These are phyloP conservation scores for Yamadazyma oceani DNA, from an alignment of 1,139 yeast genomes.

Conservation along the genomic window DNA sequence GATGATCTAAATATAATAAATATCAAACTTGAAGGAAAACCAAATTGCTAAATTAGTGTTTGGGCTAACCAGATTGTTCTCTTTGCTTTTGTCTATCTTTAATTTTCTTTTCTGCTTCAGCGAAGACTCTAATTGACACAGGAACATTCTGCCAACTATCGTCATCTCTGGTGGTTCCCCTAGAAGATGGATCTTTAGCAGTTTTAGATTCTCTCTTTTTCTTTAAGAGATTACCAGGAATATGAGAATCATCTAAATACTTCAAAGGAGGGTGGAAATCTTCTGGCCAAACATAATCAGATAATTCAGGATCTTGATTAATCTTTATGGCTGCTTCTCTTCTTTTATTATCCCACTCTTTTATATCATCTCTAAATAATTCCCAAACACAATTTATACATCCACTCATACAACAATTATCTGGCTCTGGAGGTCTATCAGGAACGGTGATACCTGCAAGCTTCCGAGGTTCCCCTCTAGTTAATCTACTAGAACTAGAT, in stretches of 20 bases:
- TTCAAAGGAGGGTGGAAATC: constrained; percentile 71
- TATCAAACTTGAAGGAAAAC: no score
- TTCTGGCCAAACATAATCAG: constrained; percentile 72
- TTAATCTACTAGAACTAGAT: constrained; percentile 48
- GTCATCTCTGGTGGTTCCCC: constrained; percentile 20
- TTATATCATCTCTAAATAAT: constrained; percentile 79
- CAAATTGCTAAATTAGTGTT: no score
- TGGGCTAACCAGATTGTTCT: no score
- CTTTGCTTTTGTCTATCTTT: constrained; percentile 34
- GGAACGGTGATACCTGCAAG: constrained; percentile 82
- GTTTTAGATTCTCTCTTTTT: constrained; percentile 17
- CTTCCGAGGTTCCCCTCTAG: constrained; percentile 38
- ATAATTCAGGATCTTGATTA: constrained; percentile 19
- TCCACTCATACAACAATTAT: constrained; percentile 97
- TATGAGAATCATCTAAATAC: constrained; percentile 30
- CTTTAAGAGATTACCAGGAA: constrained; percentile 25
- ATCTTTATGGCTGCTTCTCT: constrained; percentile 60
- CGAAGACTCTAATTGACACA: constrained; percentile 74
- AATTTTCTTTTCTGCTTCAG: constrained; percentile 73
- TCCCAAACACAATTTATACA: constrained; percentile 98
- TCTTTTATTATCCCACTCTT: constrained; percentile 71
- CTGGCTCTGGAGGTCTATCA: constrained; percentile 81
- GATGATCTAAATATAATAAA: constrained; percentile 10
- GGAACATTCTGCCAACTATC: constrained; percentile 71
- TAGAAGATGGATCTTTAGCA: constrained; percentile 11